Evolutionary conservation across 129 eudicot genomes (phyloP).

Genomic region (Deinandra increscens): DNA sequence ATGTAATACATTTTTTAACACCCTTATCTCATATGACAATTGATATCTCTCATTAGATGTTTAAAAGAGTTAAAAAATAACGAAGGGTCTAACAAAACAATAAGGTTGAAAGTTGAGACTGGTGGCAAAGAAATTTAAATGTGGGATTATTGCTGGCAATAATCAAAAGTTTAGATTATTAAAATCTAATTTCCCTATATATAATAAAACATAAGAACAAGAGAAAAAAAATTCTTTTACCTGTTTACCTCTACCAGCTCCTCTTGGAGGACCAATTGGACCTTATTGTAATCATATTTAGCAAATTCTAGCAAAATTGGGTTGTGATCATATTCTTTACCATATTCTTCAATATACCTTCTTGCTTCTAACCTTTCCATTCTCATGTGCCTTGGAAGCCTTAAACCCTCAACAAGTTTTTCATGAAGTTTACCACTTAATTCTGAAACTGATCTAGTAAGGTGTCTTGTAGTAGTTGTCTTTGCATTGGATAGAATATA

Average conservation of each 20-base stretch:
- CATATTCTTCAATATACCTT: constrained; percentile 46
- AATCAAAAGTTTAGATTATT: too few species aligned
- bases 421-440: constrained; percentile 23
- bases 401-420: constrained; percentile 29
- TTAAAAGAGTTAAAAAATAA: too few species aligned
- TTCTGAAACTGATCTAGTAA: constrained; percentile 15
- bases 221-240: not conserved
- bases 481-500: constrained; percentile 38
- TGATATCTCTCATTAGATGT: too few species aligned
- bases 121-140: too few species aligned
- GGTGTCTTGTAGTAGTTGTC: constrained; percentile 34
- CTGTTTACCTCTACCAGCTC: constrained; percentile 50
- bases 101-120: too few species aligned
- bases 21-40: too few species aligned
- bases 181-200: too few species aligned
- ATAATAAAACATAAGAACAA: not conserved
- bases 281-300: constrained; percentile 48
- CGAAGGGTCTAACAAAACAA: too few species aligned
- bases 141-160: too few species aligned
- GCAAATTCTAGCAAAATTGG: constrained; percentile 47
- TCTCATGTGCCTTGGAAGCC: constrained; percentile 54
- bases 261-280: constrained; percentile 46
- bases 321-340: constrained; percentile 27
- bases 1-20: too few species aligned
- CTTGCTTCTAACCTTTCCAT: constrained; percentile 59